A percentile compares a stretch with the other conserved stretches of the same genome.
Conservation (phyloP, 2,329 filamentous ascomycete species). For the Pleomassaria siparia region DNA sequence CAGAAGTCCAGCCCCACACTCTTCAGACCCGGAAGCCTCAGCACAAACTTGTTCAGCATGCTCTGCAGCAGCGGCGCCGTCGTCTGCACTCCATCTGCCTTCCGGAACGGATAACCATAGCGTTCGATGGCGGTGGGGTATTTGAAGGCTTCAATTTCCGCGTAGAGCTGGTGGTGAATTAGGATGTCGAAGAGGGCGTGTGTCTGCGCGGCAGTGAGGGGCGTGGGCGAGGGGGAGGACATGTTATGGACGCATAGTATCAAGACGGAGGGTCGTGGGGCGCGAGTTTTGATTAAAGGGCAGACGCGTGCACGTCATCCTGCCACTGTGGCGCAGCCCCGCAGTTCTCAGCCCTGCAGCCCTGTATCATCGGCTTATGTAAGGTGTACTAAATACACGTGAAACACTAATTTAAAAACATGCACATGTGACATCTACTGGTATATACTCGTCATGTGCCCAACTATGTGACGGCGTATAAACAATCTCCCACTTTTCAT, state of each 20-base stretch:
- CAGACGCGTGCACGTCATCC: not conserved
- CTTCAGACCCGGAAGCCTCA: conserved; percentile 66
- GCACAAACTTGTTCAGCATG: conserved; percentile 64
- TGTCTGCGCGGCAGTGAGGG: conserved; percentile 48
- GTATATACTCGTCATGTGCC: too few species aligned
- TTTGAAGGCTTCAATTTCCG: conserved; percentile 74
- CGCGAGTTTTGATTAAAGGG: not conserved
- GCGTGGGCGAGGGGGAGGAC: not conserved
- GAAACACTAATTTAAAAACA: too few species aligned
- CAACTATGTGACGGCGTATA: too few species aligned
- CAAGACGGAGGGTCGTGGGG: not conserved
- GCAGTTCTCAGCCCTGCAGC: too few species aligned
- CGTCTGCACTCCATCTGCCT: conserved; percentile 48
- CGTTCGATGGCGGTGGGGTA: conserved; percentile 61
- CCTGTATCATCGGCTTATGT: too few species aligned
- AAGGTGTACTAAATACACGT: too few species aligned
- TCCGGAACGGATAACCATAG: conserved; percentile 71
- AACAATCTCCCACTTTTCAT: too few species aligned
- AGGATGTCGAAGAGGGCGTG: conserved; percentile 58
- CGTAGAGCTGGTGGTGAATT: conserved; percentile 57
- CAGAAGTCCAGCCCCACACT: conserved; percentile 56
- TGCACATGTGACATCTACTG: too few species aligned
- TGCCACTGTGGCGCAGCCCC: not conserved
- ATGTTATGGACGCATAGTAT: not conserved
- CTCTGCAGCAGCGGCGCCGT: conserved; percentile 67